Evolutionary conservation across 2,329 filamentous ascomycete genomes (phyloP).

Genomic region (Fusarium kyushuense): DNA sequence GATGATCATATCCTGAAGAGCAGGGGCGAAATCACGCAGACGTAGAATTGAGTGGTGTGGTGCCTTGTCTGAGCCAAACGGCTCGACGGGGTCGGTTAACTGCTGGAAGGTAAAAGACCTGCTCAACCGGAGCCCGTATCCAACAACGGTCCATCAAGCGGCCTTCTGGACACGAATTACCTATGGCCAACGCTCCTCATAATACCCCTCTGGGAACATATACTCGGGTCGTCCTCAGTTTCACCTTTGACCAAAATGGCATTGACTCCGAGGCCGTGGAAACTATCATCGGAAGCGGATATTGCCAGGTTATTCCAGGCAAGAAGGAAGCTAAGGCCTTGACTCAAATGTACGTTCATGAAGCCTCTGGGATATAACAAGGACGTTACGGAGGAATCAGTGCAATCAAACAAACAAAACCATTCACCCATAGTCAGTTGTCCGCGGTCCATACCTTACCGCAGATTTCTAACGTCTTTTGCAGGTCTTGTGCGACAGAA

Average conservation of each 20-base stretch:
- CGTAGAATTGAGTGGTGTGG: constrained; percentile 84
- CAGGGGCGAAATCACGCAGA: constrained; percentile 82
- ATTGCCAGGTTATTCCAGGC: constrained; percentile 33
- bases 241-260: neutral
- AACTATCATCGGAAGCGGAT: constrained; percentile 31
- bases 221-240: neutral
- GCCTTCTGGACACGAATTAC: neutral
- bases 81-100: constrained; percentile 78
- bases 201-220: neutral
- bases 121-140: neutral
- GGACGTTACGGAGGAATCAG: too few species aligned
- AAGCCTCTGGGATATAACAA: too few species aligned
- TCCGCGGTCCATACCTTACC: too few species aligned
- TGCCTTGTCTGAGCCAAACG: constrained; percentile 73
- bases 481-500: too few species aligned
- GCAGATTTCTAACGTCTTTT: too few species aligned
- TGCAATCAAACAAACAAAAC: too few species aligned
- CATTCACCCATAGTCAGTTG: too few species aligned
- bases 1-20: constrained; percentile 83
- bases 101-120: constrained; percentile 77
- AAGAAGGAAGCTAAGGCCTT: constrained; percentile 16
- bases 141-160: neutral
- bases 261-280: constrained; percentile 9
- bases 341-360: too few species aligned
- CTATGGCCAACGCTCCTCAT: too few species aligned